These are phyloP conservation scores for Gymnopus androsaceus DNA, from an alignment of 1,284 basidiomycete species.

Conservation along the genomic window DNA sequence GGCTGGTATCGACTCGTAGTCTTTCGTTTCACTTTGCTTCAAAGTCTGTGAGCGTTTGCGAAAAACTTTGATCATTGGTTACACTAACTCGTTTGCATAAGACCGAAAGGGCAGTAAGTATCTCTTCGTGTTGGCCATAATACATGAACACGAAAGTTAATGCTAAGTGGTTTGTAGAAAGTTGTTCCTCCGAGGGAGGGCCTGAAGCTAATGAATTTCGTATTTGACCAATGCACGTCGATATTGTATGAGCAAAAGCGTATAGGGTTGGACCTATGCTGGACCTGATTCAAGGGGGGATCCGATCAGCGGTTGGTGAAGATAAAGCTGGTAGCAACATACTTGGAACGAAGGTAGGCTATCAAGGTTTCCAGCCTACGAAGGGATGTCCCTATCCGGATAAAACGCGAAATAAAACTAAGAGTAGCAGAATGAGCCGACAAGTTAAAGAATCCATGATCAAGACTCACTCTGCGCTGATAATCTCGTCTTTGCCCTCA, in stretches of 20 bases:
- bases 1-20: constrained; percentile 44
- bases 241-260: constrained; percentile 66
- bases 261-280: constrained; percentile 47
- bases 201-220: constrained; percentile 44
- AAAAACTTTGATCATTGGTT: background rate
- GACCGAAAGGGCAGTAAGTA: constrained; percentile 50
- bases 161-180: constrained; percentile 22
- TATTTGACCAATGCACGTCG: constrained; percentile 53
- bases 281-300: background rate
- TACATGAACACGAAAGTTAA: constrained; percentile 53
- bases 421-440: background rate
- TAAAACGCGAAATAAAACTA: constrained; percentile 62
- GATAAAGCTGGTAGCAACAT: background rate
- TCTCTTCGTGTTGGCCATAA: constrained; percentile 52
- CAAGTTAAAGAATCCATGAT: background rate
- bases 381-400: constrained; percentile 62
- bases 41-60: background rate
- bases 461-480: constrained; percentile 54
- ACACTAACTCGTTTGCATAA: constrained; percentile 58
- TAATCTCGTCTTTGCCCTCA: constrained; percentile 54
- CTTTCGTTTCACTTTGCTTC: constrained; percentile 43
- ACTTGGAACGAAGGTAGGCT: constrained; percentile 37
- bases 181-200: constrained; percentile 31
- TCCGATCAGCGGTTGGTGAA: too few relatives aligned
- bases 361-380: constrained; percentile 58